Conservation (phyloP, 768 basidiomycete genomes). For the Grammothele lineata region DNA sequence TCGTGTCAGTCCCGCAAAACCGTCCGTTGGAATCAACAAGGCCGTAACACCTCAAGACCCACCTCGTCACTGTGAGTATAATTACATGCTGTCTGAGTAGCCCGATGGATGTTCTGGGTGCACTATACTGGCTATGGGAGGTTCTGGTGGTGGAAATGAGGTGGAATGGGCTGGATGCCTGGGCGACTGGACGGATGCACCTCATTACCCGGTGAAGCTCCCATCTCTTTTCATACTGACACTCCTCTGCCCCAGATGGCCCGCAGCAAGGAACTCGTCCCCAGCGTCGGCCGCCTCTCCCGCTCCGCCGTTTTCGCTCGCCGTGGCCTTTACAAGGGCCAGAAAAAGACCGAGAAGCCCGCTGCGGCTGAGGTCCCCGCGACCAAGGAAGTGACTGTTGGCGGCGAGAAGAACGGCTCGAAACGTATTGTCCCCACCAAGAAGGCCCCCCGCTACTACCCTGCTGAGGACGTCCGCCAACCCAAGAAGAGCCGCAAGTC, state of each 20-base stretch:
- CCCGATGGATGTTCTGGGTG: conserved; percentile 10
- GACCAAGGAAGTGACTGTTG: conserved; percentile 75
- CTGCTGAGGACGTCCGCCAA: conserved; percentile 87
- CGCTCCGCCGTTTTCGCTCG: conserved; percentile 77
- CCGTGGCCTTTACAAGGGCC: conserved; percentile 82
- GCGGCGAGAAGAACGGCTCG: conserved; percentile 87
- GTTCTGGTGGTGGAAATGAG: conserved; percentile 9
- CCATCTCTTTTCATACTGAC: conserved; percentile 13
- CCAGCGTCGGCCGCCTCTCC: conserved; percentile 78
- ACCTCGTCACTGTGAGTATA: conserved; percentile 35
- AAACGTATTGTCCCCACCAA: conserved; percentile 81
- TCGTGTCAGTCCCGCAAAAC: conserved; percentile 9
- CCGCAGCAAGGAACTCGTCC: conserved; percentile 80
- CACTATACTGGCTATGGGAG: conserved; percentile 8
- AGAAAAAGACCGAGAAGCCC: conserved; percentile 70
- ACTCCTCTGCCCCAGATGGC: conserved; percentile 56
- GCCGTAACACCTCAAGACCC: conserved; percentile 36
- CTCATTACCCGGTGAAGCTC: conserved; percentile 7
- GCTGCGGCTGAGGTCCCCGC: conserved; percentile 54
- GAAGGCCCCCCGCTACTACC: conserved; percentile 90
- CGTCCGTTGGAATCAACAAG: conserved; percentile 17
- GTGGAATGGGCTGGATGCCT: conserved; percentile 21
- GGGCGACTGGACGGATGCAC: conserved; percentile 23
- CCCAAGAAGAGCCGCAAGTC: conserved; percentile 93
- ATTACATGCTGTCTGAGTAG: conserved; percentile 20